phyloP scores from a whole-genome alignment of 306 rosid species.

The Cucurbita pepo region DNA sequence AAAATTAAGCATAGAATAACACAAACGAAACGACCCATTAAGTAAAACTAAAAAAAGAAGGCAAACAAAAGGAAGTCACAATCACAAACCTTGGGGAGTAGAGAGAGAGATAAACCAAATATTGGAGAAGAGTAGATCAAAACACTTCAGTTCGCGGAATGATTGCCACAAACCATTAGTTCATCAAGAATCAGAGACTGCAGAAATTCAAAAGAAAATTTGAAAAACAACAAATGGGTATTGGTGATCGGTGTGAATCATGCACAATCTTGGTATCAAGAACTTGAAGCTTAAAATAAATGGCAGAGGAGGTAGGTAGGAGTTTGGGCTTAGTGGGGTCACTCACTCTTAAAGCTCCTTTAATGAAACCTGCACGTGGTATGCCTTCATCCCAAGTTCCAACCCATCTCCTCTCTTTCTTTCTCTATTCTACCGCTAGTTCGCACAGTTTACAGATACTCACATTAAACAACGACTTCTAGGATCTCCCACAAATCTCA shows the following conservation, averaged over 20 bases:
- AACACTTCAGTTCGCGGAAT: background rate
- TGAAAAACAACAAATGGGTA: background rate
- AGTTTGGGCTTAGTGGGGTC: slow-evolving; percentile 9
- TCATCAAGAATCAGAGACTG: background rate
- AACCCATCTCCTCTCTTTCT: background rate
- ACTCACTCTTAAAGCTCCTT: slow-evolving; percentile 19
- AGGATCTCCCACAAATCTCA: background rate
- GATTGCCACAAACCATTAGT: background rate
- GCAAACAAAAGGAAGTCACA: background rate
- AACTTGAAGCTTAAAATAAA: background rate
- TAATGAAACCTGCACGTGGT: slow-evolving; percentile 61
- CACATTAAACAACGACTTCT: background rate
- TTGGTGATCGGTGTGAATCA: background rate
- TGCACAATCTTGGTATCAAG: background rate
- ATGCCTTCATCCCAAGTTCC: slow-evolving; percentile 33
- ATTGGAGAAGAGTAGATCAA: background rate
- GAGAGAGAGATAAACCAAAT: background rate
- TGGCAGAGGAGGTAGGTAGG: slow-evolving; percentile 44
- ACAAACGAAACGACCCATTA: slow-evolving; percentile 3
- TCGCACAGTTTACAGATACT: slow-evolving; percentile 40
- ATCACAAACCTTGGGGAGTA: slow-evolving; percentile 1
- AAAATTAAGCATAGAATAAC: background rate
- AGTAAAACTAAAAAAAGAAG: background rate
- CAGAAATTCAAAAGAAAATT: background rate
- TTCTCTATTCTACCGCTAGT: background rate